Evolutionary conservation across 805 yeast genomes (phyloP).

Genomic region (Pichia californica): DNA sequence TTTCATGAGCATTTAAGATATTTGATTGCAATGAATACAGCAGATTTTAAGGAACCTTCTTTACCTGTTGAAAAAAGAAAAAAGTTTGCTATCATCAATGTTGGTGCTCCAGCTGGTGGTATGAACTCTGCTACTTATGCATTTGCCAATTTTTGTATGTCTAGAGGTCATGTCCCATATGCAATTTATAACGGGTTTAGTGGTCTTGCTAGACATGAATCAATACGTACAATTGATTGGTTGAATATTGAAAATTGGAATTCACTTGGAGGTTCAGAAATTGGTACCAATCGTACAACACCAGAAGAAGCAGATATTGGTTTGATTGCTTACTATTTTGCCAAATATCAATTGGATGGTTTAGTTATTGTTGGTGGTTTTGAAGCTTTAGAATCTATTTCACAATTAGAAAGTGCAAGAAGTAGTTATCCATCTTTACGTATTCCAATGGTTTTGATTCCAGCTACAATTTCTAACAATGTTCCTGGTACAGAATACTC

Average conservation of each 20-base stretch:
- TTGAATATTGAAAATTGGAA: conserved; percentile 68
- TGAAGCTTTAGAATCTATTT: conserved; percentile 68
- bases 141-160: conserved; percentile 66
- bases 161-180: conserved; percentile 65
- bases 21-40: conserved; percentile 59
- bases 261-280: conserved; percentile 69
- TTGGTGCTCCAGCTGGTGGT: conserved; percentile 79
- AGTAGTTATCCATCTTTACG: conserved; percentile 60
- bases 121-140: conserved; percentile 74
- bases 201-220: conserved; percentile 60
- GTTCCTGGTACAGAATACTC: conserved; percentile 82
- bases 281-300: conserved; percentile 71
- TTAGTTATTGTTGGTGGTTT: conserved; percentile 74
- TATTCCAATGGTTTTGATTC: conserved; percentile 72
- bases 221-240: conserved; percentile 58
- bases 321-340: conserved; percentile 63
- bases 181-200: conserved; percentile 72
- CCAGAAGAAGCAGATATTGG: conserved; percentile 66
- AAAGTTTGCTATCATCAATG: conserved; percentile 64
- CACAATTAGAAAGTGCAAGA: conserved; percentile 58
- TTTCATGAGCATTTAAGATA: conserved; percentile 60
- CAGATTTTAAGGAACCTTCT: conserved; percentile 58
- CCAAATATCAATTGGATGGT: conserved; percentile 64
- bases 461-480: conserved; percentile 75
- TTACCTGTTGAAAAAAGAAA: conserved; percentile 48